Evolutionary conservation across 1,139 yeast genomes (phyloP).

Genomic region (Candida pseudoviswanathii): DNA sequence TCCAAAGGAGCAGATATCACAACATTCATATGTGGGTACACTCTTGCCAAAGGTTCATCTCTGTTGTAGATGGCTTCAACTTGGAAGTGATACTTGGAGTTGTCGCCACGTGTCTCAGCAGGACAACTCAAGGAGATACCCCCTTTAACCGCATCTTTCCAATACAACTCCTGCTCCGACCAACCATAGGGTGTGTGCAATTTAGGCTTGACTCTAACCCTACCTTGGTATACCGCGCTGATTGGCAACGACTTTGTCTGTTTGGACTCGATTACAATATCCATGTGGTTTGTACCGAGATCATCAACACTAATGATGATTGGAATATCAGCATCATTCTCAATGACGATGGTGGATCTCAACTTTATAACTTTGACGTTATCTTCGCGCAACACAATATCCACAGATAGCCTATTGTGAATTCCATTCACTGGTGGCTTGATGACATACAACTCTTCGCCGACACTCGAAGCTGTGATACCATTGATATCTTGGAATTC

Average conservation of each 20-base stretch:
- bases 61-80: conserved; percentile 67
- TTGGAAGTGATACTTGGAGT: conserved; percentile 65
- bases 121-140: conserved; percentile 64
- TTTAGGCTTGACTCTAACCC: conserved; percentile 61
- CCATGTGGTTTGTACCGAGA: conserved; percentile 23
- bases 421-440: conserved; percentile 63
- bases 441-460: conserved; percentile 74
- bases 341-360: conserved; percentile 72
- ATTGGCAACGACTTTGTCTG: conserved; percentile 70
- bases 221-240: conserved; percentile 60
- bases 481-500: conserved; percentile 54
- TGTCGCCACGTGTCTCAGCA: conserved; percentile 37
- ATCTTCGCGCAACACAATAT: conserved; percentile 68
- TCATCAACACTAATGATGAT: conserved; percentile 43
- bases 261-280: conserved; percentile 52
- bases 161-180: conserved; percentile 62
- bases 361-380: conserved; percentile 76
- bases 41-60: conserved; percentile 66
- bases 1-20: conserved; percentile 85
- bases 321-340: conserved; percentile 70
- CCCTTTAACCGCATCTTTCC: conserved; percentile 64
- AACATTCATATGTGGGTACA: conserved; percentile 84
- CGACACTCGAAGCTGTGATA: conserved; percentile 77
- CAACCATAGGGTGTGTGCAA: conserved; percentile 60
- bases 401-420: conserved; percentile 76